These are phyloP conservation scores for Furcasterigmium furcatum DNA, from an alignment of 2,329 filamentous ascomycete species.

Conservation along the genomic window DNA sequence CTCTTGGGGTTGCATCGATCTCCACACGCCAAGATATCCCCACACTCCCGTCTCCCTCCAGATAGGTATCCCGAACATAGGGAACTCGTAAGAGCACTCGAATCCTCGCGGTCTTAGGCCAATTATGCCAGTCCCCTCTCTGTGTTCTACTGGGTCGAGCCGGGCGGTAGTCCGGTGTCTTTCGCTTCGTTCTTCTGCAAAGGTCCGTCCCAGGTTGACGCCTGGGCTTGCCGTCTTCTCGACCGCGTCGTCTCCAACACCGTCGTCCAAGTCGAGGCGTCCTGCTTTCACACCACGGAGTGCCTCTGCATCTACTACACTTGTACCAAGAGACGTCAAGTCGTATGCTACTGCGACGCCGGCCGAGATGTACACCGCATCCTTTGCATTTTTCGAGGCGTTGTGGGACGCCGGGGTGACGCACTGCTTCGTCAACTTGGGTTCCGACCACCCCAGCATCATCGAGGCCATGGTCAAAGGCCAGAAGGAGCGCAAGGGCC, in stretches of 20 bases:
- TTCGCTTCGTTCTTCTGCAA: too few species aligned
- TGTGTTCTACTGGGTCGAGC: background rate
- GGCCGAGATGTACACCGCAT: conserved; percentile 63
- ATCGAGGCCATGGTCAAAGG: conserved; percentile 73
- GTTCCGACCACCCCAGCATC: conserved; percentile 65
- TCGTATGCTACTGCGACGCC: background rate
- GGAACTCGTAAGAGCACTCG: too few species aligned
- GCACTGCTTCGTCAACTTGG: conserved; percentile 60
- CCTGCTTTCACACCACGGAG: too few species aligned
- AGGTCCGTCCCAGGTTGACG: too few species aligned
- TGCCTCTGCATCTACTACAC: too few species aligned
- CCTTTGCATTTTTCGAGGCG: conserved; percentile 79
- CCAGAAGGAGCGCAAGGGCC: conserved; percentile 57
- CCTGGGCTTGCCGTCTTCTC: background rate
- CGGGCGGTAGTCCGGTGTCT: background rate
- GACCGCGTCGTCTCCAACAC: background rate
- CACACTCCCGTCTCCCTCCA: background rate
- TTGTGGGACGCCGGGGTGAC: conserved; percentile 67
- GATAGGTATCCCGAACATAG: too few species aligned
- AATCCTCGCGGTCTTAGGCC: too few species aligned
- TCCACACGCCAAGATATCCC: background rate
- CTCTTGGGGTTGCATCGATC: too few species aligned
- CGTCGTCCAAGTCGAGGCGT: too few species aligned
- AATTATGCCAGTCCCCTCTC: too few species aligned
- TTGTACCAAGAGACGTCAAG: too few species aligned